Percentiles rank a stretch among this genome's conserved stretches.
phyloP scores from a whole-genome alignment of 2,329 filamentous ascomycete species.

The Xylaria multiplex region DNA sequence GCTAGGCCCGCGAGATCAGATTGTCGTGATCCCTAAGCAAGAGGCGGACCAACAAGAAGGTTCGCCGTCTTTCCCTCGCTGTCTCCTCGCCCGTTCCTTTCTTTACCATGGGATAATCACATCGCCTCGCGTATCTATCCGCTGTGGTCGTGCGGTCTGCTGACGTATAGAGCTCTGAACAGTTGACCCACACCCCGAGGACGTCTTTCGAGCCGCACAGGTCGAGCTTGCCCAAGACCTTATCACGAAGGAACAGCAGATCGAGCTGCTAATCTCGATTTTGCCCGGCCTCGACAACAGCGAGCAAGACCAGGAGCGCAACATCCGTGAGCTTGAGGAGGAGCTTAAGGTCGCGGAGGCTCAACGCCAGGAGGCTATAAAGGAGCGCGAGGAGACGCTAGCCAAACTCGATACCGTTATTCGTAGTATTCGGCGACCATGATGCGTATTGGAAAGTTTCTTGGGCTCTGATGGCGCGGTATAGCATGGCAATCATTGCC shows the following conservation, averaged over 20 bases:
- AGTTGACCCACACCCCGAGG: conserved; percentile 71
- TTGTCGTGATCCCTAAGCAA: conserved; percentile 65
- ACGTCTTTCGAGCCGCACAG: conserved; percentile 74
- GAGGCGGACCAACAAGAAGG: conserved; percentile 63
- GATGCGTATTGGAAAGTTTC: conserved; percentile 39
- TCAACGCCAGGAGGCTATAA: conserved; percentile 70
- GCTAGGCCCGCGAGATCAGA: conserved; percentile 66
- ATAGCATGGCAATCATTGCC: neutral
- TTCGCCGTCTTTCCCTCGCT: conserved; percentile 40
- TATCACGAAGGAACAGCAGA: conserved; percentile 83
- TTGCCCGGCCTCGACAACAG: conserved; percentile 82
- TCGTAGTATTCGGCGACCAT: conserved; percentile 62
- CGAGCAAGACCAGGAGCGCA: conserved; percentile 77
- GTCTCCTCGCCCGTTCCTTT: neutral
- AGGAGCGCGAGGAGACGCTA: conserved; percentile 70
- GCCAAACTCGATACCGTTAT: conserved; percentile 70
- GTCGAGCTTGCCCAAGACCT: conserved; percentile 80
- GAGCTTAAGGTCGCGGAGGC: conserved; percentile 71
- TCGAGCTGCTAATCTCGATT: conserved; percentile 78
- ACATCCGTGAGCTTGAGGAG: conserved; percentile 72
- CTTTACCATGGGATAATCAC: neutral
- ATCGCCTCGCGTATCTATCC: neutral
- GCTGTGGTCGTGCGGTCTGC: conserved; percentile 6
- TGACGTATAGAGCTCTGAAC: conserved; percentile 17
- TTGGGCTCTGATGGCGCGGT: neutral